Percentiles rank a stretch among this genome's conserved stretches.
phyloP scores from a whole-genome alignment of 192 early-diverging fungal species.

The Phlyctochytrium planicorne region DNA sequence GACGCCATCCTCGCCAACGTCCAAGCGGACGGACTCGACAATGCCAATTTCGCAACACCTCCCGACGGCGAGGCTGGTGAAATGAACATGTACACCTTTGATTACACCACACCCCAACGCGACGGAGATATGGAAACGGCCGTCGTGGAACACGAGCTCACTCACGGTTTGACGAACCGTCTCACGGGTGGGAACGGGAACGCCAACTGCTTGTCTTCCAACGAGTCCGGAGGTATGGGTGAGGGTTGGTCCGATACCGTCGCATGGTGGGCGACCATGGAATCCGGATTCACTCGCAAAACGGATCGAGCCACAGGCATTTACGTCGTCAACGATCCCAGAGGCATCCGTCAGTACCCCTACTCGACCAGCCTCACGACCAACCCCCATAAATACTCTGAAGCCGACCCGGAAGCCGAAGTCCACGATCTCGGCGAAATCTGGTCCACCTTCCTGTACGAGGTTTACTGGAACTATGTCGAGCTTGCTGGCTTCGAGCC shows the following conservation, averaged over 20 bases:
- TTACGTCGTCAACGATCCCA: constrained; percentile 30
- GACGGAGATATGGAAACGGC: constrained; percentile 54
- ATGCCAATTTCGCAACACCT: constrained; percentile 95
- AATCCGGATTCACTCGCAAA: constrained; percentile 34
- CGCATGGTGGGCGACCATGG: constrained; percentile 38
- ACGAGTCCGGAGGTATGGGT: constrained; percentile 60
- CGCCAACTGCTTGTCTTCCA: constrained; percentile 48
- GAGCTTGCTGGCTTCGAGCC: constrained; percentile 3
- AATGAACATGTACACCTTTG: constrained; percentile 26
- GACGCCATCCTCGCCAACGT: constrained; percentile 92
- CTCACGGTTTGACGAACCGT: constrained; percentile 60
- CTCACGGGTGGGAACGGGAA: constrained; percentile 61
- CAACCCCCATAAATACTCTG: constrained; percentile 39
- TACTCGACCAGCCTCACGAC: constrained; percentile 57
- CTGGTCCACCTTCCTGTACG: constrained; percentile 61
- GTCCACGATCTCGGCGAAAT: constrained; percentile 62
- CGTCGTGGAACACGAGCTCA: constrained; percentile 59
- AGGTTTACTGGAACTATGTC: constrained; percentile 60
- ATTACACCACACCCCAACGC: constrained; percentile 45
- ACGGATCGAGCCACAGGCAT: constrained; percentile 44
- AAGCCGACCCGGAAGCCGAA: constrained; percentile 30
- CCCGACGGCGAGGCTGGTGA: constrained; percentile 69
- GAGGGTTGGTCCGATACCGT: constrained; percentile 64
- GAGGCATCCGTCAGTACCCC: constrained; percentile 52
- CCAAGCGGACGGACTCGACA: constrained; percentile 86